These are phyloP conservation scores for Imleria badia DNA, from an alignment of 768 basidiomycete genomes.

Conservation along the genomic window DNA sequence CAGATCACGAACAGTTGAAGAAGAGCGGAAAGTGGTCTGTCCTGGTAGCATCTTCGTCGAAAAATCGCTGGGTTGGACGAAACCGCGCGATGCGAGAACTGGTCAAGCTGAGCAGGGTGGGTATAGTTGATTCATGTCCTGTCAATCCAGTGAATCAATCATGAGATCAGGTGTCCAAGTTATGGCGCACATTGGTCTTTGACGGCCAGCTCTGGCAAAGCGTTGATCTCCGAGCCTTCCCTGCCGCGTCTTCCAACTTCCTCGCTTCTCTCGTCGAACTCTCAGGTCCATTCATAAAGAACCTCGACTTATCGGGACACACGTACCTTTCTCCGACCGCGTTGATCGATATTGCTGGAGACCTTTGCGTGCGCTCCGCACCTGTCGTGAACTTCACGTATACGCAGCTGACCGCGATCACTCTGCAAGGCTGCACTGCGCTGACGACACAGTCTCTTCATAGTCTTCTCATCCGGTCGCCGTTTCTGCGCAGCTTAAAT, in stretches of 20 bases:
- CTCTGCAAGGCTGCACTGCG: constrained; percentile 69
- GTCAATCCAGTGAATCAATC: constrained; percentile 13
- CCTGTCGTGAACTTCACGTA: constrained; percentile 34
- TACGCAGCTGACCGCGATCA: constrained; percentile 70
- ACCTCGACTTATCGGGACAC: constrained; percentile 66
- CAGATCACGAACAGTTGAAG: constrained; percentile 49
- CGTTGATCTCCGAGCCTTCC: constrained; percentile 63
- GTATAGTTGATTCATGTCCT: constrained; percentile 29
- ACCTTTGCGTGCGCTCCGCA: constrained; percentile 46
- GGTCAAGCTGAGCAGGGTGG: constrained; percentile 75
- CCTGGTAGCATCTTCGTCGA: constrained; percentile 57
- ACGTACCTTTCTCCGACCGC: constrained; percentile 46
- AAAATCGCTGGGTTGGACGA: constrained; percentile 72
- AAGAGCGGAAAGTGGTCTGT: constrained; percentile 57
- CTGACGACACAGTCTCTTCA: constrained; percentile 69
- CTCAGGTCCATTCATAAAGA: constrained; percentile 64
- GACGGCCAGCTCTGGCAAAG: constrained; percentile 87
- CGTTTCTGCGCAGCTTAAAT: constrained; percentile 53
- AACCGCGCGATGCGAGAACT: constrained; percentile 76
- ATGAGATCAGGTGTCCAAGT: constrained; percentile 63
- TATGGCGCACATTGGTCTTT: constrained; percentile 72
- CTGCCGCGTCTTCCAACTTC: constrained; percentile 49
- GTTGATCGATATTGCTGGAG: constrained; percentile 52
- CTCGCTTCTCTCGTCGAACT: constrained; percentile 51
- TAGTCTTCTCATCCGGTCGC: constrained; percentile 65